Percentiles rank a stretch among this genome's conserved stretches.
Conservation (phyloP, 768 basidiomycete species). For the Rhodosporidiobolus odoratus region DNA sequence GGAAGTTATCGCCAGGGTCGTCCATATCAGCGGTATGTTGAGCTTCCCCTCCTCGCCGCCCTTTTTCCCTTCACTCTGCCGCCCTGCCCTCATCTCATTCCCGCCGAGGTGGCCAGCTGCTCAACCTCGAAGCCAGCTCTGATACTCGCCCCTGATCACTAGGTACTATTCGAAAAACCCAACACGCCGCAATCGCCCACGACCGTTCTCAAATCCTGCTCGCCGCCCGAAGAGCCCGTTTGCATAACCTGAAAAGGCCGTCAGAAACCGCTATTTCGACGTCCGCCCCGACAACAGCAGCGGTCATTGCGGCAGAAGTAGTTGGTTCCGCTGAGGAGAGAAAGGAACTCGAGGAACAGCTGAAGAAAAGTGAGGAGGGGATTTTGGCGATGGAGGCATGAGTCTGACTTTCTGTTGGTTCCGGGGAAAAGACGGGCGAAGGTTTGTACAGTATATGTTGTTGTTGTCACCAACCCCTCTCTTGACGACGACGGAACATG, state of each 20-base stretch:
- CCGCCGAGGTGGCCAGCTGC: no score
- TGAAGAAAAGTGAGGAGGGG: slow-evolving; percentile 22
- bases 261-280: neutral
- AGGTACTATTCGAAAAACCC: slow-evolving; percentile 43
- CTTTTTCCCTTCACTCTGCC: neutral
- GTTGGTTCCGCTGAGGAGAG: neutral
- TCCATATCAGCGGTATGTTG: slow-evolving; percentile 37
- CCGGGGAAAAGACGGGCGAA: neutral
- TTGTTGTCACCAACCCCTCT: no score
- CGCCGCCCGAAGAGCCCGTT: neutral
- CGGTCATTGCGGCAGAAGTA: neutral
- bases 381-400: slow-evolving; percentile 36
- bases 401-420: neutral
- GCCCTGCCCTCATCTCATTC: no score
- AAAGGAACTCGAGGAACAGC: neutral
- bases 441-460: no score
- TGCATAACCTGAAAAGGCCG: neutral
- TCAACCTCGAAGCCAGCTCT: no score
- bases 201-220: slow-evolving; percentile 38
- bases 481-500: no score
- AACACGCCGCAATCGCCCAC: slow-evolving; percentile 39
- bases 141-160: no score
- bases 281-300: neutral
- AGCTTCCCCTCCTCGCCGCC: neutral
- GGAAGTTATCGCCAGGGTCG: slow-evolving; percentile 27